Evolutionary conservation across 2,329 filamentous ascomycete genomes (phyloP), one percentile per base, ranked within the genome.

Genomic region (Colletotrichum scovillei): DNA sequence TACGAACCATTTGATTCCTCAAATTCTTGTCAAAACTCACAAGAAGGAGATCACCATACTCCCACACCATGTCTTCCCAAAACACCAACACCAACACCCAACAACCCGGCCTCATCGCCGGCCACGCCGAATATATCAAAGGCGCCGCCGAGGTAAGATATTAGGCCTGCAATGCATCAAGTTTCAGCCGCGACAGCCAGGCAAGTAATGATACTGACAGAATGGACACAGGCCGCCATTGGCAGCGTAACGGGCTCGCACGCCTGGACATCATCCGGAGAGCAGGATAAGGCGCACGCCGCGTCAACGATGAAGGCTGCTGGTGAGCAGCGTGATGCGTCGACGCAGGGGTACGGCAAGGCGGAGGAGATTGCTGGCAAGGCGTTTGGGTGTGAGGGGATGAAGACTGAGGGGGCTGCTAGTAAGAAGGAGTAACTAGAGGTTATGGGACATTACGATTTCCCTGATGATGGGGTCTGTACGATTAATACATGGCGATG

Each of bases 51-150:
- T 26, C 24, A 26, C 24, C 24, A 26, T 26, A 26, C 24, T 26
- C 24, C 24, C 3, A 2, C 53, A 67, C 19, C 16, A 75, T 71
- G 69, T 14, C 69, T 69, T 55, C 72, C 12, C 53, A 74, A 14
- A 76, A 73, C 57, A 75, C 49, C 55, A 80, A 64, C 64, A 80
- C 80, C 32, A 79, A 79, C 72, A 78, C 78, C 77, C 76, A 86
- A 73, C 84, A 90, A 73, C 89, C 91, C 24, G 87, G 91, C 57
- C 90, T 94, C 75, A 78, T 93, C 56, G 85, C 87, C 72, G 87
- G 88, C 55, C 92, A 94, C 79, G 91, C 87, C 38, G 89, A 93
- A 78, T 94, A 93, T 78, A 87, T 90, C 78, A 94, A 93, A 78
- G 92, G 92, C 65, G 90, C 90, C 7, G 88, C 90, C 68, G 90